Evolutionary conservation across 768 basidiomycete genomes (phyloP).

Genomic region (Tephrocybe sp.): DNA sequence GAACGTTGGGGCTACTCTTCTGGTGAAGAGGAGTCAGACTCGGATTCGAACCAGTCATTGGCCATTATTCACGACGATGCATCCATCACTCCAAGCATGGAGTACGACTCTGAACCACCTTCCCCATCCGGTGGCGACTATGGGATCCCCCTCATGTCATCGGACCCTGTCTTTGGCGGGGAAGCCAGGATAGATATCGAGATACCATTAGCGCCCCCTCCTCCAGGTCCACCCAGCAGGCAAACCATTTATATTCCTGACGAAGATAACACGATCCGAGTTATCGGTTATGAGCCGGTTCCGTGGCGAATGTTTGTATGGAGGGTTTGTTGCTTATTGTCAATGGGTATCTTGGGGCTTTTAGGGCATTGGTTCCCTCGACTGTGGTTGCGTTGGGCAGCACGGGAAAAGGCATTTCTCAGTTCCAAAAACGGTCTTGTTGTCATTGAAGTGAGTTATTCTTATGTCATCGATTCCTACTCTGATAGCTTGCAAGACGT

Average conservation of each 20-base stretch:
- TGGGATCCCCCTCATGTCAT: conserved; percentile 63
- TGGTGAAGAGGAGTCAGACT: conserved; percentile 66
- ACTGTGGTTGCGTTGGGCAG: conserved; percentile 86
- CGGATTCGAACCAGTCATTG: conserved; percentile 32
- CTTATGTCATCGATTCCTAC: neutral
- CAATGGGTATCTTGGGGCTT: conserved; percentile 71
- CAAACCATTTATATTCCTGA: conserved; percentile 86
- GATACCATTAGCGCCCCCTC: conserved; percentile 66
- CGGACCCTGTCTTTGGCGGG: conserved; percentile 81
- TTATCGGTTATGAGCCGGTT: conserved; percentile 80
- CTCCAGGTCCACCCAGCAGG: conserved; percentile 77
- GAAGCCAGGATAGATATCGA: conserved; percentile 84
- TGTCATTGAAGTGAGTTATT: conserved; percentile 77
- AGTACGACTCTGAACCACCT: conserved; percentile 69
- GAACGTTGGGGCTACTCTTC: conserved; percentile 95
- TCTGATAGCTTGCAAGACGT: conserved; percentile 54
- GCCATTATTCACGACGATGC: conserved; percentile 36
- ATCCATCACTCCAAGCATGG: conserved; percentile 57
- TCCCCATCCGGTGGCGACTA: conserved; percentile 48
- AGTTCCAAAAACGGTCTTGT: conserved; percentile 69
- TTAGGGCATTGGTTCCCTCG: conserved; percentile 93
- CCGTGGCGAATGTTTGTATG: conserved; percentile 64
- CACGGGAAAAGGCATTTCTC: conserved; percentile 79
- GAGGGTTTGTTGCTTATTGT: conserved; percentile 64
- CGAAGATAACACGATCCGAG: conserved; percentile 85